A percentile compares a stretch with the other conserved stretches of the same genome.
These are phyloP conservation scores for Bipolaris sorokiniana DNA, from an alignment of 2,329 filamentous ascomycete genomes.

Conservation along the genomic window DNA sequence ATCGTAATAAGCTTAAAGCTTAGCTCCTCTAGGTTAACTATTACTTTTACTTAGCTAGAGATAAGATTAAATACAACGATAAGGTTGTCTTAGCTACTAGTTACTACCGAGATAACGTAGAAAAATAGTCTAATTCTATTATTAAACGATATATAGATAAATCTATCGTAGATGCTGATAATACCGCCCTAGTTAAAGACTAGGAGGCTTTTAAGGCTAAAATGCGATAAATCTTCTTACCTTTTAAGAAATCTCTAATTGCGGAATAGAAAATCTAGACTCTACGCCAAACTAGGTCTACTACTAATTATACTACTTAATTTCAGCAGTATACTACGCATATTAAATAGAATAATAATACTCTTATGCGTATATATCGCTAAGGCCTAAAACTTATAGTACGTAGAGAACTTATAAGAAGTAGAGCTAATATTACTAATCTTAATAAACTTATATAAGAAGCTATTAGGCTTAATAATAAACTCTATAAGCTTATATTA, in stretches of 20 bases:
- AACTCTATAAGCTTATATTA: too few relatives aligned
- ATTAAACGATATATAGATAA: not conserved
- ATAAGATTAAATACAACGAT: not conserved
- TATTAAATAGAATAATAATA: not conserved
- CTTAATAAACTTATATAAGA: too few relatives aligned
- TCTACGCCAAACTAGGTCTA: not conserved
- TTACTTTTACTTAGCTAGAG: not conserved
- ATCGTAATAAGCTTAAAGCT: not conserved
- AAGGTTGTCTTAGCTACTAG: not conserved
- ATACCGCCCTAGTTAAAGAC: not conserved
- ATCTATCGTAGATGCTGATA: not conserved
- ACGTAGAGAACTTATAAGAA: too few relatives aligned
- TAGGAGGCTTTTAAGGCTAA: too few relatives aligned
- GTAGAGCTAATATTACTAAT: too few relatives aligned
- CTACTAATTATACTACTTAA: not conserved
- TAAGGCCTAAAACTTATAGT: too few relatives aligned
- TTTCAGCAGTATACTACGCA: not conserved
- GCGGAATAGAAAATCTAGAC: not conserved
- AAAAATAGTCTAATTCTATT: not conserved
- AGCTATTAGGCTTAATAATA: too few relatives aligned
- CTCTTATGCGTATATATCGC: too few relatives aligned
- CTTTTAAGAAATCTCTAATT: not conserved
- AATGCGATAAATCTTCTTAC: not conserved
- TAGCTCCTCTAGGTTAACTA: not conserved
- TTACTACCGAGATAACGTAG: too few relatives aligned